Base-by-base conservation (phyloP, 371 early-diverging fungal species). In the Saksenaea oblongispora region DNA sequence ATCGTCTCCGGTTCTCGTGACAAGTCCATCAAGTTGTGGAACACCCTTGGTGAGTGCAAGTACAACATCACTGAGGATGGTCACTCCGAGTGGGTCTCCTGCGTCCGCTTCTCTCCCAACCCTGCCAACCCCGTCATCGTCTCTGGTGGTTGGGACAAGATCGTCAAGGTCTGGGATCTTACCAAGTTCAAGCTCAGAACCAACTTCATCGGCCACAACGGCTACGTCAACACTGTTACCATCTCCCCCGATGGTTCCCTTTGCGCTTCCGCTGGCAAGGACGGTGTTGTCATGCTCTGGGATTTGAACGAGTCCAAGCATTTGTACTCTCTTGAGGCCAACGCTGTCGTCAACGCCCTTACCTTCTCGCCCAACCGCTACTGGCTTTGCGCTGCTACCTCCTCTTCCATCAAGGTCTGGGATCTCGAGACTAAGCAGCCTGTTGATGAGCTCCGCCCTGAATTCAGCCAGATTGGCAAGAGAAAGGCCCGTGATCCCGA, bases 321-420 rank as follows among this genome's bases (percentile, higher is more conserved):
- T 93, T 85, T 97, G 75, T 97, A 96, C 93, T 93, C 95, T 62
- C 88, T 97, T 69, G 96, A 96, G 76, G 95, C 95, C 72, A 92
- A 89, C 57, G 93, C 92, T 80, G 77, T 84, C 71, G 92, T 98
- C 88, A 89, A 96, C 88, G 89, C 95, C 74, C 86, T 98, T 54
- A 89, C 88, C 80, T 98, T 98, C 93, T 94, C 95, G 69, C 96
- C 97, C 77, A 97, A 97, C 92, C 91, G 97, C 64, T 98, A 97
- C 95, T 98, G 99, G 99, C 89, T 98, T 72, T 95, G 96, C 88
- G 97, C 97, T 73, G 99, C 98, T 80, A 96, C 96, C 71, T 85
- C 87, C 66, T 80, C 86, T 59, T 86, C 91, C 82, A 96, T 98
- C 89, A 95, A 94, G 91, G 93, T 98, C 87, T 97, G 97, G 97